Evolutionary conservation across 148 eudicot genomes (phyloP), one percentile per base, ranked within the genome.

Genomic region (Dianthus caryophyllus): DNA sequence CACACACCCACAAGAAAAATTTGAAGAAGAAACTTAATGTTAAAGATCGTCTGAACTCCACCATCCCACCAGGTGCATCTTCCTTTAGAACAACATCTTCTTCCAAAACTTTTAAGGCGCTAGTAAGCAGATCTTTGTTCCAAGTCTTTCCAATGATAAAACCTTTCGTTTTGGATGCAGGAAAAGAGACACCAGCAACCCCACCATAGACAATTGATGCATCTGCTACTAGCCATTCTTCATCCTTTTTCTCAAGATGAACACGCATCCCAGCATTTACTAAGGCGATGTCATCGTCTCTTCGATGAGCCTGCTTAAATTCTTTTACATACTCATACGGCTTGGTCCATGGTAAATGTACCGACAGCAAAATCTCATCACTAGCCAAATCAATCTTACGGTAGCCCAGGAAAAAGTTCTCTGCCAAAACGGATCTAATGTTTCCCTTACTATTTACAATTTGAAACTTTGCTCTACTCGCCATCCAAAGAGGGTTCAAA

Each of bases 21-120:
- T 94, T 94, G 77, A 94, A 94, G 79, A 94, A 94, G 75, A 94
- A 94, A 73, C 99, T 94, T 18, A 79, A 67, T 16, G 84, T 84
- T 70, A 95, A 76, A 17, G 99, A 95, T 76, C 76, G 88, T 63
- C 99, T 80, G 68, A 95, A 95, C 75, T 95, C 99, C 59, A 95
- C 91, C 99, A 95, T 95, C 63, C 99, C 99, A 58, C 99, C 99
- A 11, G 97, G 97, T 47, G 99, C 97, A 78, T 95, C 81, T 71
- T 95, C 97, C 78, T 81, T 86, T 38, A 95, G 76, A 61, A 82
- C 64, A 68, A 95, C 77, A 54, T 95, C 99, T 41, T 80, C 75
- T 76, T 85, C 85, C 74, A 95, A 70, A 39, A 86, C 70, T 73
- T 79, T 69, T 66, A 95, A 71, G 65, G 96, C 90, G 69, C 80